Evolutionary conservation across 2,329 filamentous ascomycete genomes (phyloP).

Genomic region (Nigrospora sphaerica): DNA sequence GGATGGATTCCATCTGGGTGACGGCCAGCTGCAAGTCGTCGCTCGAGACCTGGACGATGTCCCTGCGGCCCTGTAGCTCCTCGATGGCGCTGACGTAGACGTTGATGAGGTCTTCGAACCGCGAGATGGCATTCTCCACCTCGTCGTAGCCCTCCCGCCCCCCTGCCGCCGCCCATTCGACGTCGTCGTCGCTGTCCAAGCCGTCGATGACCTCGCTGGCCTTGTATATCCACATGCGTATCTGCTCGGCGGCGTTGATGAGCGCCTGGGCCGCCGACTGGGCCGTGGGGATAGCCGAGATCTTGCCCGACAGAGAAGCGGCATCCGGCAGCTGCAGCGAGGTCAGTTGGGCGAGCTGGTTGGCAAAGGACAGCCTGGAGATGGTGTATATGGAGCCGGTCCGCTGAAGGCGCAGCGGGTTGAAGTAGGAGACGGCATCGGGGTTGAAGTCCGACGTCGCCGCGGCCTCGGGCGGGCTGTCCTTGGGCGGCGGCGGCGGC

Average conservation of each 20-base stretch:
- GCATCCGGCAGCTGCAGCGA: constrained; percentile 85
- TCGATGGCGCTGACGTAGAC: constrained; percentile 95
- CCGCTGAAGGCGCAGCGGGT: constrained; percentile 57
- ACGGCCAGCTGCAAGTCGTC: constrained; percentile 71
- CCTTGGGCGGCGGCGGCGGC: constrained; percentile 43
- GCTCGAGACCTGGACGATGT: constrained; percentile 64
- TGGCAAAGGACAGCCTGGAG: constrained; percentile 85
- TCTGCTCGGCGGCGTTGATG: constrained; percentile 83
- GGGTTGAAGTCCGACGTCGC: constrained; percentile 36
- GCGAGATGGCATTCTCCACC: constrained; percentile 66
- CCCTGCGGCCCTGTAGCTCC: constrained; percentile 70
- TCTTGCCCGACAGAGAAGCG: constrained; percentile 72
- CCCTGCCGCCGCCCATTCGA: constrained; percentile 90
- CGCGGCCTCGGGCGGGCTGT: constrained; percentile 36
- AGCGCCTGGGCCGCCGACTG: constrained; percentile 77
- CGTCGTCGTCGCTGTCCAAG: constrained; percentile 90
- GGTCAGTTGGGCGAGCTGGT: constrained; percentile 86
- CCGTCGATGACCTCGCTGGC: constrained; percentile 83
- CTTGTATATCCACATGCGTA: constrained; percentile 88
- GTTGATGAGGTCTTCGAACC: constrained; percentile 84
- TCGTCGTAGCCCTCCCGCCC: constrained; percentile 74
- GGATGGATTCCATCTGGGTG: constrained; percentile 80
- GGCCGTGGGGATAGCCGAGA: constrained; percentile 78
- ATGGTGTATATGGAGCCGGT: constrained; percentile 90
- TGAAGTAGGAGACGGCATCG: constrained; percentile 57